These are phyloP conservation scores for Moelleriella libera DNA, from an alignment of 2,329 filamentous ascomycete species.

Conservation along the genomic window DNA sequence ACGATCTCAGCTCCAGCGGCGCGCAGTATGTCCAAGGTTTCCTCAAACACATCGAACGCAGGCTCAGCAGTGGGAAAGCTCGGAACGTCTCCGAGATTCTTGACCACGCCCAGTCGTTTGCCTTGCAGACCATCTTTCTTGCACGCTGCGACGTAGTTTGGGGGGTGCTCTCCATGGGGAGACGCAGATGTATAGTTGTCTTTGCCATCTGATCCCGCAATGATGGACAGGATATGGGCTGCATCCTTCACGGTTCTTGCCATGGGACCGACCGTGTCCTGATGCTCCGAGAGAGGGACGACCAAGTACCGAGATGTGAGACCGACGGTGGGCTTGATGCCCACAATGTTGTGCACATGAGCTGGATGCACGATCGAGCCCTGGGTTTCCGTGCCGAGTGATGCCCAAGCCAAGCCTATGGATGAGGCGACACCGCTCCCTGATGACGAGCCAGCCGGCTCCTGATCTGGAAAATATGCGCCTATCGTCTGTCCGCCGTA, in stretches of 20 bases:
- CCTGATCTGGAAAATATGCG: slow-evolving; percentile 46
- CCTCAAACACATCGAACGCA: slow-evolving; percentile 27
- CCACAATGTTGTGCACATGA: slow-evolving; percentile 42
- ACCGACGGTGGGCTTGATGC: slow-evolving; percentile 54
- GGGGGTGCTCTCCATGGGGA: slow-evolving; percentile 37
- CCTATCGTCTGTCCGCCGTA: slow-evolving; percentile 47
- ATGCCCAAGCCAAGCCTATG: slow-evolving; percentile 5
- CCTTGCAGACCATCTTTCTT: slow-evolving; percentile 35
- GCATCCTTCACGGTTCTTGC: slow-evolving; percentile 50
- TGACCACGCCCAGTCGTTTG: slow-evolving; percentile 44
- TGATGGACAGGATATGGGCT: slow-evolving; percentile 42
- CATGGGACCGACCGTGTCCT: slow-evolving; percentile 51
- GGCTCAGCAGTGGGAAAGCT: neutral
- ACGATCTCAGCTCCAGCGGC: slow-evolving; percentile 44
- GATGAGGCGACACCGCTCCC: slow-evolving; percentile 44
- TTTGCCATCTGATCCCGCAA: slow-evolving; percentile 42
- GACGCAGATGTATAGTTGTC: slow-evolving; percentile 50
- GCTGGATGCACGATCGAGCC: slow-evolving; percentile 47
- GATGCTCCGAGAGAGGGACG: slow-evolving; percentile 48
- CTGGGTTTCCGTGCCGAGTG: slow-evolving; percentile 29
- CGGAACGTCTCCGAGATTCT: neutral
- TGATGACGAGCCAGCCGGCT: slow-evolving; percentile 46
- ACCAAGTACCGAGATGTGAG: slow-evolving; percentile 47
- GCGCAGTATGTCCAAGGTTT: slow-evolving; percentile 34
- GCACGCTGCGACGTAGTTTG: slow-evolving; percentile 48